A percentile compares a stretch with the other conserved stretches of the same genome.
Evolutionary conservation across 495 filamentous ascomycete species (phyloP).

Genomic region (Trichoderma parareesei): DNA sequence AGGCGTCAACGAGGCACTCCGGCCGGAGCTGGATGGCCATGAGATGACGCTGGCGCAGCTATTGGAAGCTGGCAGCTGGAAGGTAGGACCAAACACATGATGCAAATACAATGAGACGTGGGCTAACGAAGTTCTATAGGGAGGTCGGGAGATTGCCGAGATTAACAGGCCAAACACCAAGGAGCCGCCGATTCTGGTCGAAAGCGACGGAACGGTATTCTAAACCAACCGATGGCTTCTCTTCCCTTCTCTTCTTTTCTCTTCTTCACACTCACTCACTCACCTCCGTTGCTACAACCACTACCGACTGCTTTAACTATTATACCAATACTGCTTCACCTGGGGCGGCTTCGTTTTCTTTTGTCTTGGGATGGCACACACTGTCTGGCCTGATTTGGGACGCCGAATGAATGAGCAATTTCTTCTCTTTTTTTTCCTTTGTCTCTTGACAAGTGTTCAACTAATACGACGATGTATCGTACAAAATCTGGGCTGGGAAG

Average conservation of each 20-base stretch:
- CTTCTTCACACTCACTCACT: not conserved
- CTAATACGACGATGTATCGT: not conserved
- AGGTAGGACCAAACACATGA: constrained; percentile 46
- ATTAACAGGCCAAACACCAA: constrained; percentile 94
- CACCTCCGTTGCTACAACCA: not conserved
- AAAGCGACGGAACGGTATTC: constrained; percentile 94
- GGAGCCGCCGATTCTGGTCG: constrained; percentile 91
- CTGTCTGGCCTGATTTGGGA: constrained; percentile 1
- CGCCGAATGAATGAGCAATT: not conserved
- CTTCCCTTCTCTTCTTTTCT: not conserved
- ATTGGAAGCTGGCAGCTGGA: constrained; percentile 89
- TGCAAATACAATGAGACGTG: constrained; percentile 4
- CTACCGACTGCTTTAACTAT: not conserved
- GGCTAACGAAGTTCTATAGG: constrained; percentile 46
- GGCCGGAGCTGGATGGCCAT: constrained; percentile 41
- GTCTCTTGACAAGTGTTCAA: not conserved
- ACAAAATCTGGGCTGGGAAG: not conserved
- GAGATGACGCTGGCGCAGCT: constrained; percentile 67
- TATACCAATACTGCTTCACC: not conserved
- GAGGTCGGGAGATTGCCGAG: constrained; percentile 91
- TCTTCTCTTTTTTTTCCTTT: not conserved
- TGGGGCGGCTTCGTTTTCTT: not conserved
- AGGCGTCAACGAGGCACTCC: constrained; percentile 59
- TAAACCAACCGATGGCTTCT: constrained; percentile 28
- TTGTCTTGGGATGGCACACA: not conserved